Evolutionary conservation across 345 rosid genomes (phyloP), one percentile per base, ranked within the genome.

Genomic region (Eucalyptus erythrocorys): DNA sequence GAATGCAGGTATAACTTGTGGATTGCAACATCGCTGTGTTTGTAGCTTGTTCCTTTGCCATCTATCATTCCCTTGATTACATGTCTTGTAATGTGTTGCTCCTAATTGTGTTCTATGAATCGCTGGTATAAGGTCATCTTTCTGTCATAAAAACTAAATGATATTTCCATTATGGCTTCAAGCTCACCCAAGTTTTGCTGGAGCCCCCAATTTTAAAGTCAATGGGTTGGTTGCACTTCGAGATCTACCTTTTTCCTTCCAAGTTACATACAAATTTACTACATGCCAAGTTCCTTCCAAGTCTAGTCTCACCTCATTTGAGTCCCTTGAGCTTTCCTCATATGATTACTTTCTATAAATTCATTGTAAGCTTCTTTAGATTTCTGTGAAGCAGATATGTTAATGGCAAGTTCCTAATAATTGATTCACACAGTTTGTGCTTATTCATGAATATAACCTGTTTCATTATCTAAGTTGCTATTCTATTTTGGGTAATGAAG

Each of bases 1-100:
- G 94, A 96, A 97, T 90, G 99, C 98, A 66, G 99, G 97, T 96
- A 93, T 45, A 11, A 17, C 50, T 84, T n/a, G 32, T 61, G 7
- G 49, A n/a, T 87, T 55, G 27, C 47, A 21, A 37, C 45, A 40
- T 24, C 79, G 3, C 21, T n/a, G 76, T 42, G 16, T 66, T 86
- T 85, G 64, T 48, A 15, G 66, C 59, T 84, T 34, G 82, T 51
- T 42, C 40, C 8, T 34, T 48, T 11, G 24, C 49, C 47, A 26
- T 27, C 61, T 68, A 13, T 37, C 30, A 12, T 61, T 66, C 26
- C 50, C 30, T n/a, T 85, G 7, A 37, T n/a, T 42, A 30, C 53
- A 24, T 80, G 30, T 88, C 37, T 26, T 48, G 76, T 26, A 48
- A 48, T 30, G 59, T 30, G 30, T 34, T 86, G 16, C 15, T 42